Evolutionary conservation across 2,329 filamentous ascomycete species (phyloP).

Genomic region (Fusarium redolens): DNA sequence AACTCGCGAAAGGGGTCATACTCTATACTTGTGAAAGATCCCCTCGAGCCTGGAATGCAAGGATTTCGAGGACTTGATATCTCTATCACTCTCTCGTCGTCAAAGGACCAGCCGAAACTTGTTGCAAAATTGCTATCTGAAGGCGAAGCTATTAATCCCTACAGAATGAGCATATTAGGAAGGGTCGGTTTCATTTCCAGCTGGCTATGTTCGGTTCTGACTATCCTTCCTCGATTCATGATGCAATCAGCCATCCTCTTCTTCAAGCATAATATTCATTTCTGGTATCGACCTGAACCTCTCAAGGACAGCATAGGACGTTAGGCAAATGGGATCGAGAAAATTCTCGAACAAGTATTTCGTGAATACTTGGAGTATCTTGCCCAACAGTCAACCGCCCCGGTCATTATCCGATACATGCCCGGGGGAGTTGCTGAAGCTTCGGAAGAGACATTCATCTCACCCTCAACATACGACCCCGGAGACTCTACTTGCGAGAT

Average conservation of each 20-base stretch:
- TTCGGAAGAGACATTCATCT: constrained; percentile 53
- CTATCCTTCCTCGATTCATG: constrained; percentile 73
- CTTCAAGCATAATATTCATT: constrained; percentile 66
- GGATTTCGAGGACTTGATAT: constrained; percentile 62
- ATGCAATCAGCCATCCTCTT: constrained; percentile 69
- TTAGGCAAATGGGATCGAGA: constrained; percentile 62
- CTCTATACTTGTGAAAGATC: constrained; percentile 61
- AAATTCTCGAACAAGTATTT: constrained; percentile 59
- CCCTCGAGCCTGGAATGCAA: constrained; percentile 53
- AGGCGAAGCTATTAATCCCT: constrained; percentile 62
- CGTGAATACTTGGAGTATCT: constrained; percentile 60
- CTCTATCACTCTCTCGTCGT: constrained; percentile 70
- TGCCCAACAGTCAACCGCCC: constrained; percentile 57
- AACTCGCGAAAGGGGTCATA: constrained; percentile 70
- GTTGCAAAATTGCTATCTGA: constrained; percentile 69
- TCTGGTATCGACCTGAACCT: constrained; percentile 75
- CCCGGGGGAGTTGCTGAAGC: constrained; percentile 60
- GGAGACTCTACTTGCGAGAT: constrained; percentile 51
- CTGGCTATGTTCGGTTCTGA: constrained; percentile 77
- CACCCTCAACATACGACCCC: constrained; percentile 40
- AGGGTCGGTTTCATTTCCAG: constrained; percentile 60
- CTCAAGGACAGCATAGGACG: constrained; percentile 66
- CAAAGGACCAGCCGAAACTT: constrained; percentile 69
- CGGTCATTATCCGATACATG: constrained; percentile 64
- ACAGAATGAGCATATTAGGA: constrained; percentile 54